A percentile compares a stretch with the other conserved stretches of the same genome.
Evolutionary conservation across 768 basidiomycete genomes (phyloP).

Genomic region (Lyophyllum semitale): DNA sequence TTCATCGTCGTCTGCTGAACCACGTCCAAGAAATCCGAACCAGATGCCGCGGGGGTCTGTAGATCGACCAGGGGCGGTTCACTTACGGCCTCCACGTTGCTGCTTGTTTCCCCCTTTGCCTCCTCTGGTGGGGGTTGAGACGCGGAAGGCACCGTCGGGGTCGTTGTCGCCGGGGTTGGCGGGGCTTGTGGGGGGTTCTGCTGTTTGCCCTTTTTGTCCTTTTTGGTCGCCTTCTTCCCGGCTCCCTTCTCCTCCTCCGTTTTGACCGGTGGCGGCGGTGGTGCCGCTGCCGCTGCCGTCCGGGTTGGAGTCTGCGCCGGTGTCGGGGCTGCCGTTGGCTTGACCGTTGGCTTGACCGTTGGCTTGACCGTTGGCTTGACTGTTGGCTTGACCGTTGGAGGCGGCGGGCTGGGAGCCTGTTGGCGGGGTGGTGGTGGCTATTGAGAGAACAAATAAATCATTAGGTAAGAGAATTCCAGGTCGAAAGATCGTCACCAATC

Average conservation of each 20-base stretch:
- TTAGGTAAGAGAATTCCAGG: conserved; percentile 2
- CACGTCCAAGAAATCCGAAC: background rate
- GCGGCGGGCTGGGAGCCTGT: background rate
- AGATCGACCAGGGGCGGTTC: background rate
- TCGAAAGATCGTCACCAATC: conserved; percentile 19
- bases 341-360: conserved; percentile 2
- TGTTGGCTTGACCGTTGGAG: background rate
- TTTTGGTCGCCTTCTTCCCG: background rate
- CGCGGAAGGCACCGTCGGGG: background rate
- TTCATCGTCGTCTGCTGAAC: background rate
- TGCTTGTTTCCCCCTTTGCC: no score
- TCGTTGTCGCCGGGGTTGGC: background rate
- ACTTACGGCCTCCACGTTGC: no score
- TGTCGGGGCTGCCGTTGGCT: background rate
- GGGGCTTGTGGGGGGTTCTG: no score
- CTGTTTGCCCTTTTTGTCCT: background rate
- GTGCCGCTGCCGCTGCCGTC: background rate
- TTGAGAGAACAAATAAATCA: background rate
- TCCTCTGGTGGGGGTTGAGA: background rate
- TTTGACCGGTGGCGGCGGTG: background rate
- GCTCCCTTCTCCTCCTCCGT: background rate
- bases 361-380: background rate
- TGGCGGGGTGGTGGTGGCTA: background rate
- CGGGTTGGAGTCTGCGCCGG: background rate
- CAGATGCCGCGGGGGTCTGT: background rate